Evolutionary conservation across 192 early-diverging fungal species (phyloP).

Genomic region (Coemansia sp.): DNA sequence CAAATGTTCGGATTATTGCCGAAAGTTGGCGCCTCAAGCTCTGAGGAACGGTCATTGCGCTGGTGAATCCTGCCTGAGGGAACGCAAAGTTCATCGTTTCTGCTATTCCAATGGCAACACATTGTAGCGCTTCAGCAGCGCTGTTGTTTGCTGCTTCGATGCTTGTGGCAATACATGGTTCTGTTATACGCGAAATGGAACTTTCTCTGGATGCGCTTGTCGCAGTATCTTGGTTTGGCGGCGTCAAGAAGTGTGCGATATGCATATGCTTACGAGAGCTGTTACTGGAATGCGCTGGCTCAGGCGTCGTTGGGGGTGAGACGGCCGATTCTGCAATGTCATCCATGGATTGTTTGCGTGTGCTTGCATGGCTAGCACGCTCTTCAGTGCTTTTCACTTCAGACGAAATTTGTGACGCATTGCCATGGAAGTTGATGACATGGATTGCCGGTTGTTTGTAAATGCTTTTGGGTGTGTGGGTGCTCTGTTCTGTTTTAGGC

Average conservation of each 20-base stretch:
- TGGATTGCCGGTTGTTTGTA: not conserved
- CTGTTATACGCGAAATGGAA: not conserved
- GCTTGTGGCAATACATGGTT: not conserved
- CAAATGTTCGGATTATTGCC: slow-evolving; percentile 31
- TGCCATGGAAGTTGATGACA: not conserved
- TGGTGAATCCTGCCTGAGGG: slow-evolving; percentile 10
- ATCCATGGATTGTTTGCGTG: not conserved
- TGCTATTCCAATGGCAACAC: slow-evolving; percentile 19
- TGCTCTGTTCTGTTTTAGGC: not conserved
- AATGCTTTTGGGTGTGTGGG: not conserved
- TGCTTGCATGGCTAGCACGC: not conserved
- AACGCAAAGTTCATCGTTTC: slow-evolving; percentile 22
- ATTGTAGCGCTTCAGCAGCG: not conserved
- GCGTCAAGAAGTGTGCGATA: not conserved
- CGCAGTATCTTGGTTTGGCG: not conserved
- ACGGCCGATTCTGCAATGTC: not conserved
- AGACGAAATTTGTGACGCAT: not conserved
- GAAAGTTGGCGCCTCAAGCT: slow-evolving; percentile 17
- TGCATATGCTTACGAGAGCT: not conserved
- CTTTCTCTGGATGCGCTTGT: not conserved
- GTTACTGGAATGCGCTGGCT: not conserved
- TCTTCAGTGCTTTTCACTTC: not conserved
- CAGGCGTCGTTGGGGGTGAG: not conserved
- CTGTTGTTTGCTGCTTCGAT: not conserved
- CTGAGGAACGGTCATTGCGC: slow-evolving; percentile 15